Evolutionary conservation across 1,139 yeast species (phyloP).

Genomic region (Protomyces inouyei): DNA sequence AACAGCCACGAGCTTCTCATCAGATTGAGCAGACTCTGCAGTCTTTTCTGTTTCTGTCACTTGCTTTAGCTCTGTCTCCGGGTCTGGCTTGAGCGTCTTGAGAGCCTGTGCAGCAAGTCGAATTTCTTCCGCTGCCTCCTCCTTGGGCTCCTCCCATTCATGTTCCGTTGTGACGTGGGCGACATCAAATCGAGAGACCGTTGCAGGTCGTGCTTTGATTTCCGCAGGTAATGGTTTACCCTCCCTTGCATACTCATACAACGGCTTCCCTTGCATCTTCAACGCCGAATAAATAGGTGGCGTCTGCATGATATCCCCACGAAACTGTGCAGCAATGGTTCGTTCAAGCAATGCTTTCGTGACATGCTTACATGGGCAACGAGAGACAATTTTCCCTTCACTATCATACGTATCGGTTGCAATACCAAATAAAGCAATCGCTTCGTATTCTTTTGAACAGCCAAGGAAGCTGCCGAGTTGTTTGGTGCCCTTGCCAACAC

Average conservation of each 20-base stretch:
- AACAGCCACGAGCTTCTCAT: constrained; percentile 33
- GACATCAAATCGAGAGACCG: constrained; percentile 53
- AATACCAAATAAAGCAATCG: constrained; percentile 80
- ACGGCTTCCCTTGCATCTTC: constrained; percentile 88
- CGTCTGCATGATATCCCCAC: constrained; percentile 76
- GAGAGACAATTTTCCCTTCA: constrained; percentile 73
- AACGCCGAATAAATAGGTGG: constrained; percentile 95
- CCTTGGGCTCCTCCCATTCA: constrained; percentile 45
- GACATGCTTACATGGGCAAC: constrained; percentile 55
- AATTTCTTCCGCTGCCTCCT: constrained; percentile 38
- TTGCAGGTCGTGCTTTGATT: constrained; percentile 70
- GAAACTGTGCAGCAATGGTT: constrained; percentile 53
- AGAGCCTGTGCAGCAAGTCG: constrained; percentile 33
- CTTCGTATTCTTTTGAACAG: constrained; percentile 63
- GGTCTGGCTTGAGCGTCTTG: constrained; percentile 25
- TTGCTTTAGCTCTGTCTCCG: background rate
- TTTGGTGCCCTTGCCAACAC: constrained; percentile 87
- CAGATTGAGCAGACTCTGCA: constrained; percentile 11
- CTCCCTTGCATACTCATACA: constrained; percentile 89
- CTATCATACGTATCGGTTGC: constrained; percentile 92
- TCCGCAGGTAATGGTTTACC: constrained; percentile 78
- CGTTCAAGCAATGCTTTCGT: constrained; percentile 51
- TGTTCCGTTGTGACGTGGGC: constrained; percentile 56
- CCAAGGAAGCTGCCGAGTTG: constrained; percentile 65
- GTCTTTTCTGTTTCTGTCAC: background rate